Evolutionary conservation across 1,284 basidiomycete genomes (phyloP).

Genomic region (Microbotryum saponariae): DNA sequence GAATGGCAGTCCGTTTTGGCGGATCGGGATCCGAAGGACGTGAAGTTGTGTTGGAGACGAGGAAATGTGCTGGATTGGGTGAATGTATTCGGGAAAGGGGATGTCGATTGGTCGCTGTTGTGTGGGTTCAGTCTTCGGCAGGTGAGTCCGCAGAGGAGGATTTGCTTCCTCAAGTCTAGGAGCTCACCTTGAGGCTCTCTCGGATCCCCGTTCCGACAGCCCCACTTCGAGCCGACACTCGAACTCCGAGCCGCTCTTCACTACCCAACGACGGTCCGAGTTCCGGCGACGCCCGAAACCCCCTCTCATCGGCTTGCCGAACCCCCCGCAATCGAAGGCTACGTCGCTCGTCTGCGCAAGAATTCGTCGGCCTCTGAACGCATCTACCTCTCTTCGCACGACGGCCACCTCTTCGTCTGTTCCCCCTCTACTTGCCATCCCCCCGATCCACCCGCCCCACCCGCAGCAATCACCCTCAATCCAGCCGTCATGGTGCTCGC

Average conservation of each 20-base stretch:
- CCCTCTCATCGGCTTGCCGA: slow-evolving; percentile 18
- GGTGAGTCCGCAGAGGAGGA: slow-evolving; percentile 1
- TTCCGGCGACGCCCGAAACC: not conserved
- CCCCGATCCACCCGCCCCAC: slow-evolving; percentile 20
- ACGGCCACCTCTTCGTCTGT: slow-evolving; percentile 25
- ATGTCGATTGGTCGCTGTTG: slow-evolving; percentile 18
- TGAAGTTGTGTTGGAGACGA: slow-evolving; percentile 28
- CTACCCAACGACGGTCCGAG: slow-evolving; percentile 29
- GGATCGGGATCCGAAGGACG: slow-evolving; percentile 9
- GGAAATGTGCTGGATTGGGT: slow-evolving; percentile 33
- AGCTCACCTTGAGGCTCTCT: not conserved
- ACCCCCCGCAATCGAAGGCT: slow-evolving; percentile 33
- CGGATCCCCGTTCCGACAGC: not conserved
- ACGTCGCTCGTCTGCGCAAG: slow-evolving; percentile 22
- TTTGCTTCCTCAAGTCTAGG: not conserved
- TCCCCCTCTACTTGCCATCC: slow-evolving; percentile 16
- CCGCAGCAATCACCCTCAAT: slow-evolving; percentile 10
- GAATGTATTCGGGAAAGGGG: slow-evolving; percentile 6
- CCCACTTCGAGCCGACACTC: slow-evolving; percentile 11
- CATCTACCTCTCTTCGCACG: slow-evolving; percentile 24
- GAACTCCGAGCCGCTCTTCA: slow-evolving; percentile 28
- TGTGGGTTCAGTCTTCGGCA: slow-evolving; percentile 19
- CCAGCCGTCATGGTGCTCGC: slow-evolving; percentile 26
- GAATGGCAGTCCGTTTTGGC: slow-evolving; percentile 31
- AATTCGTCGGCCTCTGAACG: slow-evolving; percentile 17